Evolutionary conservation across 495 filamentous ascomycete species (phyloP), one percentile per base, ranked within the genome.

Genomic region (Penicillium malachiteum): DNA sequence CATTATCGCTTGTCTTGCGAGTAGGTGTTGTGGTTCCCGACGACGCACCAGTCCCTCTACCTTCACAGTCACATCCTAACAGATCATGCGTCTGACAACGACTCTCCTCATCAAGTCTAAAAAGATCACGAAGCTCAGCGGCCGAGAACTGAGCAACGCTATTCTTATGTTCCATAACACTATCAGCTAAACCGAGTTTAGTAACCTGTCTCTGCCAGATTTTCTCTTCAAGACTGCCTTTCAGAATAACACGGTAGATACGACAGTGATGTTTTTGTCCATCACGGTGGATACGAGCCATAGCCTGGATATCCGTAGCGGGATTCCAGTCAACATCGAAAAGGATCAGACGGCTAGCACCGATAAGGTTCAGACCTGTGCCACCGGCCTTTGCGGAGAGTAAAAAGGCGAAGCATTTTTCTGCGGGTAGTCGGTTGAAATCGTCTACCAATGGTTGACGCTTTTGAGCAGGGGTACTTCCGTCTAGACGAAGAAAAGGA

Each of bases 281-380:
- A 58, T 91, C 88, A 31, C 89, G 79, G 65, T 92, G 88, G 45
- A 93, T 88, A 4, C 89, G 82, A 2, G 89, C 89, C 89, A 93
- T 92, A n/a, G 89, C 89, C 65, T 93, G 89, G 16, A 87, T 73
- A 60, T 93, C 89, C 3, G 87, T 91, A 7, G 86, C 84, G 1
- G 89, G 89, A 60, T 93, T 93, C 89, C 89, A 93, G 69, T 92
- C 89, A 6, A 89, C 80, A 59, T 93, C 89, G 62, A 91, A 92
- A 3, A 93, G 81, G 7, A 92, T 75, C 0, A 93, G 80, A 10
- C 89, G 78, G 17, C 85, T 88, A 4, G 89, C 89, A 17, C 89
- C 89, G 54, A 90, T 87, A 3, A 93, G 80, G 65, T 93, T 93
- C 41, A 93, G 78, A 3, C 89, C 89, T 14, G 82, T 80, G 7